Conservation (phyloP, 2,329 filamentous ascomycete genomes). For the Capronia americana region DNA sequence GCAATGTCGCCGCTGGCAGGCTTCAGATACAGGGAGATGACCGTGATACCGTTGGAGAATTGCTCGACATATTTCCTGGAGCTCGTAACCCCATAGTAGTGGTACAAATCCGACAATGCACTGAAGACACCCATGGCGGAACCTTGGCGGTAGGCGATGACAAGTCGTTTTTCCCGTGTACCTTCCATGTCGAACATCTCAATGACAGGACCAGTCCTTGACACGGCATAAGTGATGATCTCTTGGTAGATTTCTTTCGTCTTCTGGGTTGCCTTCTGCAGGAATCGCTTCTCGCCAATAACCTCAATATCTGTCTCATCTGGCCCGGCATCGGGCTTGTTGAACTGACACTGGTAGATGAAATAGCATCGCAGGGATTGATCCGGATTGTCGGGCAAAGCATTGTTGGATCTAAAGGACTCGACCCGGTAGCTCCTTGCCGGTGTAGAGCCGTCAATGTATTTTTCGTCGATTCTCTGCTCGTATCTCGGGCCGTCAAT, state of each 20-base stretch:
- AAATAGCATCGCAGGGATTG: conserved; percentile 96
- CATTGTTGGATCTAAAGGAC: conserved; percentile 90
- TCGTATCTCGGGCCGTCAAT: conserved; percentile 88
- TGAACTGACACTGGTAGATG: conserved; percentile 95
- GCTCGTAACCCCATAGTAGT: conserved; percentile 97
- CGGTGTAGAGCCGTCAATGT: conserved; percentile 78
- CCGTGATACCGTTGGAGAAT: conserved; percentile 96
- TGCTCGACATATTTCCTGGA: conserved; percentile 98
- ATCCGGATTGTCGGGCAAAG: conserved; percentile 74
- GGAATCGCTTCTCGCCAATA: conserved; percentile 90
- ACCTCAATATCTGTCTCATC: conserved; percentile 88
- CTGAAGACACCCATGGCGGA: conserved; percentile 94
- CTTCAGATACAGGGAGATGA: conserved; percentile 93
- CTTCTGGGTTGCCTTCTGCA: conserved; percentile 94
- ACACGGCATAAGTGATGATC: conserved; percentile 84
- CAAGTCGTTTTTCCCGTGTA: conserved; percentile 88
- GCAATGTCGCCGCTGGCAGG: conserved; percentile 68
- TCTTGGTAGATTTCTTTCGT: conserved; percentile 96
- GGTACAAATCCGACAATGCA: conserved; percentile 92
- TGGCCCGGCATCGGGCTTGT: conserved; percentile 72
- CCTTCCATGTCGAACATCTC: conserved; percentile 96
- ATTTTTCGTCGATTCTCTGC: conserved; percentile 91
- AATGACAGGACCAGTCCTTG: conserved; percentile 89
- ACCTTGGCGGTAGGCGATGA: conserved; percentile 91
- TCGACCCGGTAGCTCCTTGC: conserved; percentile 87